These are phyloP conservation scores for Russula brevipes DNA, from an alignment of 768 basidiomycete genomes.

Conservation along the genomic window DNA sequence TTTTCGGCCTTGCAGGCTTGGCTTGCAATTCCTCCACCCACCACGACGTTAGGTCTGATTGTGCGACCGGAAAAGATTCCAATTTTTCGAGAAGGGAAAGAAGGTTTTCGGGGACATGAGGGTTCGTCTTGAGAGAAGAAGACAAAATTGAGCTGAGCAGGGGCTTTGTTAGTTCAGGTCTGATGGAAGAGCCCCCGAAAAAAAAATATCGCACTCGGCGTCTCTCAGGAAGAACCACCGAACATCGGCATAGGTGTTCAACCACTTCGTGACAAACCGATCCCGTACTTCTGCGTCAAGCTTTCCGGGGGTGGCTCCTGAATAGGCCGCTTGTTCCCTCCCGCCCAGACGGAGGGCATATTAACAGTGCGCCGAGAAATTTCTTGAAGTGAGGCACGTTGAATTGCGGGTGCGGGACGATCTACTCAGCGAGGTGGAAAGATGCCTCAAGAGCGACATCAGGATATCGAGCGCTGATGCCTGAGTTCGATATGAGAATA, in stretches of 20 bases:
- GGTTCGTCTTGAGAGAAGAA: constrained; percentile 29
- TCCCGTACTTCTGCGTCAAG: constrained; percentile 57
- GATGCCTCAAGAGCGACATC: constrained; percentile 69
- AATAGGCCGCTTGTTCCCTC: constrained; percentile 22
- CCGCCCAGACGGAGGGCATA: constrained; percentile 52
- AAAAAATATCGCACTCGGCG: constrained; percentile 47
- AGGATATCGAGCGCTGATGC: constrained; percentile 67
- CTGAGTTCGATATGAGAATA: constrained; percentile 35
- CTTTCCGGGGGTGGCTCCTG: constrained; percentile 31
- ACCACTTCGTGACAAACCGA: constrained; percentile 64
- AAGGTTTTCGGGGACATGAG: constrained; percentile 45
- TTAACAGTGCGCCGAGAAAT: constrained; percentile 53
- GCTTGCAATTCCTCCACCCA: constrained; percentile 67
- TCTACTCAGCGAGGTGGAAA: constrained; percentile 60
- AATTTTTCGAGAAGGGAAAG: constrained; percentile 63
- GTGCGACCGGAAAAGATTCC: constrained; percentile 67
- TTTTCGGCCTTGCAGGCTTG: constrained; percentile 45
- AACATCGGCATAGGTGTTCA: constrained; percentile 74
- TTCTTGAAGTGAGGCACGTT: constrained; percentile 64
- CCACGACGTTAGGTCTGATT: constrained; percentile 66
- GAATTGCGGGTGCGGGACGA: constrained; percentile 52
- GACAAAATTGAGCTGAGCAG: constrained; percentile 29
- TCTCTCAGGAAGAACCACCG: constrained; percentile 88
- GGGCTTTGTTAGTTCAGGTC: constrained; percentile 28
- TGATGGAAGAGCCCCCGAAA: background rate